phyloP scores from a whole-genome alignment of 805 yeast species.

The Lipomyces mesembrius region DNA sequence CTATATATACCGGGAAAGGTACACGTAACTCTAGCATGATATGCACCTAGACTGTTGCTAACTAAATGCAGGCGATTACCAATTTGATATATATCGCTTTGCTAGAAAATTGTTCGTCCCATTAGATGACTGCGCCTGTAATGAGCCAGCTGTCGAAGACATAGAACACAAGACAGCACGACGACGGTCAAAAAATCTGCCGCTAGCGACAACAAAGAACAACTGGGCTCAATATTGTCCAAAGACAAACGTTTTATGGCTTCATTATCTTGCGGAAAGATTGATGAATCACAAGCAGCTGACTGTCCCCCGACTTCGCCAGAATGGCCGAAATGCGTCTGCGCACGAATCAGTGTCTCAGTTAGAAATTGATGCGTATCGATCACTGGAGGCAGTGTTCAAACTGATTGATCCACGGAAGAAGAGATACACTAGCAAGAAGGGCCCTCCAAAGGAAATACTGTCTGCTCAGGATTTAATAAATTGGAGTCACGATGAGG shows the following conservation, averaged over 20 bases:
- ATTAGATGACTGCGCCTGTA: slow-evolving; percentile 4
- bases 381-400: slow-evolving; percentile 25
- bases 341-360: neutral
- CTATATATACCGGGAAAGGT: slow-evolving; percentile 59
- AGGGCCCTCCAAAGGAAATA: slow-evolving; percentile 15
- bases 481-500: slow-evolving; percentile 23
- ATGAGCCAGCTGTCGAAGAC: slow-evolving; percentile 49
- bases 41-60: neutral
- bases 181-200: slow-evolving; percentile 15
- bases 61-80: slow-evolving; percentile 56
- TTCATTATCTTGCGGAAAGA: slow-evolving; percentile 62
- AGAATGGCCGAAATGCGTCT: slow-evolving; percentile 4
- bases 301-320: slow-evolving; percentile 22
- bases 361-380: slow-evolving; percentile 30
- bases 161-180: slow-evolving; percentile 50
- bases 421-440: slow-evolving; percentile 20
- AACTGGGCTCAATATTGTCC: slow-evolving; percentile 57
- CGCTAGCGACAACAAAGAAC: slow-evolving; percentile 37
- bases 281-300: slow-evolving; percentile 52
- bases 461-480: slow-evolving; percentile 20
- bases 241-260: slow-evolving; percentile 64
- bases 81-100: slow-evolving; percentile 62
- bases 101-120: slow-evolving; percentile 48
- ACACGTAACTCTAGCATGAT: neutral
- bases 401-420: slow-evolving; percentile 31